Base-by-base conservation (phyloP, 2,329 filamentous ascomycete species). In the Colletotrichum tropicale region DNA sequence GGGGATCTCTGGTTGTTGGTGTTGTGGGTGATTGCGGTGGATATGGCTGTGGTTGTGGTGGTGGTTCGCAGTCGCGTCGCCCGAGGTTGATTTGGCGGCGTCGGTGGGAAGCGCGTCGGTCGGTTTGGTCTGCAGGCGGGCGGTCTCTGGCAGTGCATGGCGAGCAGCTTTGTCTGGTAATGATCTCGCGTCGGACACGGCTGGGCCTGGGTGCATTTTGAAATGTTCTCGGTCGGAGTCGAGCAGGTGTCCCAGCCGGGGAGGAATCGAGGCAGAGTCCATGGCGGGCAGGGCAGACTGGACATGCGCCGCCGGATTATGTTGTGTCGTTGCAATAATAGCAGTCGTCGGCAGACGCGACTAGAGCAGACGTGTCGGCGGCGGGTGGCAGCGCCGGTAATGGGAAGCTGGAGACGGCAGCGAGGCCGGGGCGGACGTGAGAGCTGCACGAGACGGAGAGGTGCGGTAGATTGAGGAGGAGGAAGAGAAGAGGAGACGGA, bases 1-100 rank as follows among this genome's bases (percentile, higher is more conserved):
- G 30, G 61, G 32, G 21, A 71, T 62, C 55, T 48, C 26, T 72
- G 36, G 43, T 69, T 68, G 67, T 65, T 32, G 62, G 55, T 70
- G 62, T 36, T 13, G 26, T 61, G 58, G 24, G 26, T 61, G 56
- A 38, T 43, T 28, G 56, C 36, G 36, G 68, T 67, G 48, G 74
- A 21, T 8, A 48, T 48, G 43, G n/a, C 3, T 13, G 43, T 48
- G 43, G 43, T 74, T 55, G 34, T 71, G 30, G n/a, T 67, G 66
- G 74, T 74, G 66, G 34, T 74, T 74, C 67, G 75, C 70, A 70
- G 74, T 75, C 75, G 75, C 76, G 76, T 76, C 71, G 67, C 18
- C 62, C 58, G 62, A 66, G 65, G 66, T 65, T 13, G 74, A 52
- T 66, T 52, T 24, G 74, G 74, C 74, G 62, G 58, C 32, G 21